phyloP scores from a whole-genome alignment of 2,329 filamentous ascomycete species.

The Pestalotiopsis sp. region DNA sequence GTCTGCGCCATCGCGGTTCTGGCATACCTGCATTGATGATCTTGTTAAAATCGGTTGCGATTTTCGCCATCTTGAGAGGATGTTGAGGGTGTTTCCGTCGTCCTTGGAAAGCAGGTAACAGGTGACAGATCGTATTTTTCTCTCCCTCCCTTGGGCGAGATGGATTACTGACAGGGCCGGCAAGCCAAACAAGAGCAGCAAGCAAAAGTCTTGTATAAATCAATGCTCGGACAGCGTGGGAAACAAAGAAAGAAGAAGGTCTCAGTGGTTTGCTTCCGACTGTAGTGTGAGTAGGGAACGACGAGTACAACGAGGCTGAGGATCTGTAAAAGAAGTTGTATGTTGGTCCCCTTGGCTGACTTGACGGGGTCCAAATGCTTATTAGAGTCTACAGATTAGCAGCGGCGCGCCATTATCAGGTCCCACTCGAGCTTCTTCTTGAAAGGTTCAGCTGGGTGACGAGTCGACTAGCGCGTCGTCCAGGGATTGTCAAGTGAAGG shows the following conservation, averaged over 20 bases:
- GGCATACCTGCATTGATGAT: conserved; percentile 55
- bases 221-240: neutral
- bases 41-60: conserved; percentile 55
- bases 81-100: neutral
- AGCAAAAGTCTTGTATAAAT: neutral
- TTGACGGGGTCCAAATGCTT: neutral
- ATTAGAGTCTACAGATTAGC: neutral
- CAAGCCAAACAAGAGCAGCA: neutral
- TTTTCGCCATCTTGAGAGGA: conserved; percentile 39
- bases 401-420: neutral
- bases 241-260: neutral
- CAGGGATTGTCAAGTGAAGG: neutral
- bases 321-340: no score
- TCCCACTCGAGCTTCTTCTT: neutral
- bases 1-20: neutral
- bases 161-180: neutral
- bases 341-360: neutral
- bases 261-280: no score
- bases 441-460: neutral
- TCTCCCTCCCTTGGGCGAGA: neutral
- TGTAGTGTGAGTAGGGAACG: no score
- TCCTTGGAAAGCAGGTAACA: neutral
- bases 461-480: neutral
- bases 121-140: neutral
- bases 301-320: no score